These are phyloP conservation scores for Naganishia albida DNA, from an alignment of 1,284 basidiomycete species.

Conservation along the genomic window DNA sequence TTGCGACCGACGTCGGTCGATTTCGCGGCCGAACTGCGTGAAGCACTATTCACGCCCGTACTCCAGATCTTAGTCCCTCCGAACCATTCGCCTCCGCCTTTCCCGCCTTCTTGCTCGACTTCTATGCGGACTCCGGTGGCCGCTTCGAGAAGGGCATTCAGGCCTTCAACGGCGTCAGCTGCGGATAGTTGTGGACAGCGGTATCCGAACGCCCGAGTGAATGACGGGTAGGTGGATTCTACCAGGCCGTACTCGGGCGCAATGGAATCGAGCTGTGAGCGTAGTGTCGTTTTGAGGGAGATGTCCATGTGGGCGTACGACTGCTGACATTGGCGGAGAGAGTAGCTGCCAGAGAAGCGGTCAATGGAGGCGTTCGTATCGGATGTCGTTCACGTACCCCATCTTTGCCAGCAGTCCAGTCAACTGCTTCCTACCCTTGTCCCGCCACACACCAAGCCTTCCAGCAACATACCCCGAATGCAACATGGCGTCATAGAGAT, in stretches of 20 bases:
- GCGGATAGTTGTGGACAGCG: constrained; percentile 82
- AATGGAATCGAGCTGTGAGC: constrained; percentile 79
- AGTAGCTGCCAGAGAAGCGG: constrained; percentile 65
- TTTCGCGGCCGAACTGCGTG: constrained; percentile 15
- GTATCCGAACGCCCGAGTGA: constrained; percentile 88
- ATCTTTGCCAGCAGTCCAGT: constrained; percentile 96
- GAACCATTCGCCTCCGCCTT: constrained; percentile 88
- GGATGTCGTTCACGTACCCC: constrained; percentile 67
- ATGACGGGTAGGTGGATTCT: constrained; percentile 90
- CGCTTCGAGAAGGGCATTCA: constrained; percentile 84
- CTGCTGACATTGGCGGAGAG: constrained; percentile 89
- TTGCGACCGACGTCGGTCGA: constrained; percentile 22
- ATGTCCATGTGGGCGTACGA: constrained; percentile 94
- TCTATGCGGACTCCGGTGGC: constrained; percentile 87
- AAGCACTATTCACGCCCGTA: constrained; percentile 46
- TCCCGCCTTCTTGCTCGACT: constrained; percentile 77
- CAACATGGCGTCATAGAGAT: constrained; percentile 94
- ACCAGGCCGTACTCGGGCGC: constrained; percentile 96
- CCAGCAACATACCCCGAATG: constrained; percentile 95
- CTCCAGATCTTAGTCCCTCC: constrained; percentile 74
- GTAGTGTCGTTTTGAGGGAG: constrained; percentile 81
- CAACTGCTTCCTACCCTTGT: constrained; percentile 82
- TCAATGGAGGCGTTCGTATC: not conserved
- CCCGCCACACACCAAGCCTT: constrained; percentile 94
- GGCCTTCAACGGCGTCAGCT: constrained; percentile 87